Conservation (phyloP, 257 asterid genomes). For the Solanum raphanifolium region DNA sequence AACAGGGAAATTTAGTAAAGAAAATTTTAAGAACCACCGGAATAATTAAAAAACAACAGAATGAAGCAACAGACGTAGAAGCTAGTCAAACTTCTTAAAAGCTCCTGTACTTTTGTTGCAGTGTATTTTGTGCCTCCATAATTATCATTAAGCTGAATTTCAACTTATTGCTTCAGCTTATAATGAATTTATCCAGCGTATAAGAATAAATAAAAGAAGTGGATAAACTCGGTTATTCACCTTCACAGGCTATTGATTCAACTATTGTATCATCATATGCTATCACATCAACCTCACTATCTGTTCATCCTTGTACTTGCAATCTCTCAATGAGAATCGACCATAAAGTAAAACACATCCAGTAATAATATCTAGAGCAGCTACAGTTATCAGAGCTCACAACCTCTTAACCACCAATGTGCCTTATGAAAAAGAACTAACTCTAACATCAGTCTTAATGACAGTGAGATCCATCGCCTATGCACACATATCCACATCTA, state of each 20-base stretch:
- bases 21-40: background rate
- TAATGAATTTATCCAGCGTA: background rate
- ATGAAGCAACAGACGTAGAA: background rate
- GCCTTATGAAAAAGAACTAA: background rate
- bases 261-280: background rate
- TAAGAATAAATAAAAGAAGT: background rate
- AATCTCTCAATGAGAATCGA: background rate
- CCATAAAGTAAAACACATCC: background rate
- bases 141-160: background rate
- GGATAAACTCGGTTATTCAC: background rate
- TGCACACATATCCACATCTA: background rate
- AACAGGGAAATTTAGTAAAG: background rate
- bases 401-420: background rate
- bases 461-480: background rate
- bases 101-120: background rate
- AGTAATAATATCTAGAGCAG: background rate
- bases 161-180: background rate
- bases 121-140: background rate
- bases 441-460: background rate
- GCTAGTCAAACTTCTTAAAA: background rate
- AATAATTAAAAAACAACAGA: background rate
- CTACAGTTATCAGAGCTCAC: background rate
- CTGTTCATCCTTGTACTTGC: background rate
- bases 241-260: background rate
- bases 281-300: background rate